Evolutionary conservation across 192 early-diverging fungal genomes (phyloP).

Genomic region (Pilobolus umbonatus): DNA sequence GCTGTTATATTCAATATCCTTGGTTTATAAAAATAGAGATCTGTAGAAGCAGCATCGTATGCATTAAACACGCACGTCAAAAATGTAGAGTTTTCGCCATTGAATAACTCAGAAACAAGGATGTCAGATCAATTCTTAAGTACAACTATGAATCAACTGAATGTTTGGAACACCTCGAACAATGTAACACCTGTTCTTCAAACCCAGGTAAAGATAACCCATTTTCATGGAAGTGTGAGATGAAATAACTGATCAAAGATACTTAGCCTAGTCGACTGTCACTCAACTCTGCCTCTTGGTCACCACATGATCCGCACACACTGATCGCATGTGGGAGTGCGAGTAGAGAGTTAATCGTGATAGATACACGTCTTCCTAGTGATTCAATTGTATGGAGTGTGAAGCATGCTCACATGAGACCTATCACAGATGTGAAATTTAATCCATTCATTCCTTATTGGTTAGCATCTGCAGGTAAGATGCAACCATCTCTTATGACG

Average conservation of each 20-base stretch:
- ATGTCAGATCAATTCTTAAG: slow-evolving; percentile 11
- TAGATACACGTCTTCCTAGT: slow-evolving; percentile 39
- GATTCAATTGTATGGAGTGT: slow-evolving; percentile 22
- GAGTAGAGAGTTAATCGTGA: slow-evolving; percentile 26
- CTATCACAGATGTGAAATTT: slow-evolving; percentile 14
- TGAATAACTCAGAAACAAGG: not conserved
- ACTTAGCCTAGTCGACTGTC: not conserved
- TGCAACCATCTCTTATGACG: too few relatives aligned
- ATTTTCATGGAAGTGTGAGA: not conserved
- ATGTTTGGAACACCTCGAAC: slow-evolving; percentile 15
- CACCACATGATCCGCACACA: slow-evolving; percentile 14
- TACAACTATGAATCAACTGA: not conserved
- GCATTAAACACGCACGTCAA: slow-evolving; percentile 14
- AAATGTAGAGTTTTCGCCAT: slow-evolving; percentile 5
- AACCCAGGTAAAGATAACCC: not conserved
- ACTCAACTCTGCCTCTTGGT: slow-evolving; percentile 21
- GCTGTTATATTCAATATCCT: too few relatives aligned
- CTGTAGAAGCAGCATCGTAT: not conserved
- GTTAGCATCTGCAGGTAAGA: slow-evolving; percentile 24
- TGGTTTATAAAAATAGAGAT: too few relatives aligned
- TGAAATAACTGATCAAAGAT: not conserved
- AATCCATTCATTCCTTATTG: slow-evolving; percentile 35
- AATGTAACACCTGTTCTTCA: not conserved
- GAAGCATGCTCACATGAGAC: slow-evolving; percentile 3
- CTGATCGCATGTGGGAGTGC: slow-evolving; percentile 27